Base-by-base conservation (phyloP, 768 basidiomycete genomes). In the Leucocoprinus leucothites region DNA sequence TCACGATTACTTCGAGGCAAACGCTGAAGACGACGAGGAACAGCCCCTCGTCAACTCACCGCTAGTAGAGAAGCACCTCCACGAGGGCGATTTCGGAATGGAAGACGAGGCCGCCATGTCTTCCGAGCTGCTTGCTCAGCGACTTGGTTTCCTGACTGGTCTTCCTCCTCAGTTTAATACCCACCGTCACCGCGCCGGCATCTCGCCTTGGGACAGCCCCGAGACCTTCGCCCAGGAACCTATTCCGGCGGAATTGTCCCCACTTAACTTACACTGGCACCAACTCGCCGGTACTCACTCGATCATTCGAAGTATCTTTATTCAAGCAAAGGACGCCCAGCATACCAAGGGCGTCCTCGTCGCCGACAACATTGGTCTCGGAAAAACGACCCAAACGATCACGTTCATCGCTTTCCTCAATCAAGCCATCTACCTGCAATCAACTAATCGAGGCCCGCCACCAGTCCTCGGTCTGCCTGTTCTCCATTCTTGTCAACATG, bases 301-400 rank as follows among this genome's bases (percentile, higher is more conserved):
- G 19, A 61, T 58, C 18, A 6, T 60, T n/a, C 56, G 61, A n/a
- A n/a, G n/a, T n/a, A n/a, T n/a, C n/a, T n/a, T n/a, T 3, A 61
- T 53, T 14, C 11, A 55, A n/a, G 1, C 13, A 51, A 1, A 16
- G 45, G 8, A n/a, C 40, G 7, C 14, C 52, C 1, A 2, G 26
- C 40, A 57, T 26, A 9, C 22, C 16, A 5, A 34, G 9, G 64
- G 65, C 6, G 48, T 64, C 0, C 59, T 66, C 9, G 44, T 65
- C 28, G 59, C 59, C 4, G 65, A 66, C 34, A 61, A 62, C 11
- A 70, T 73, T 4, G 68, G 72, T 0, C 60, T 71, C 0, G 68
- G 70, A 0, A 73, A 73, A 45, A 72, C 70, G 0, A 55, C 62
- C 6, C 65, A 65, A 26, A 38, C 65, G 0, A 41, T 63, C 2